phyloP scores from a whole-genome alignment of 164 flowering plant species.

The Vitis cinerea region DNA sequence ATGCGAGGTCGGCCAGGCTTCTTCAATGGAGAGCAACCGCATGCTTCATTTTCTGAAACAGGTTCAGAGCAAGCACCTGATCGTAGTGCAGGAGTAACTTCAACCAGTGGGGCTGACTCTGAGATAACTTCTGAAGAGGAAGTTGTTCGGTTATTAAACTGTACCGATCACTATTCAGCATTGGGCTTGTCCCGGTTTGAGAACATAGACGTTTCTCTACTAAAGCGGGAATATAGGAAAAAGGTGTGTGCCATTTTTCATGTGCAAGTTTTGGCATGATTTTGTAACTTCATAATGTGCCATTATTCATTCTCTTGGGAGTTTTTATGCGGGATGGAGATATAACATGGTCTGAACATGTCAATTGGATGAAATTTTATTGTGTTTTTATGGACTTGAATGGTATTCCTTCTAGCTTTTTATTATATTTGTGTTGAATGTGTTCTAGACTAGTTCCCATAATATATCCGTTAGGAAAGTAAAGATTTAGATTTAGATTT shows the following conservation, averaged over 20 bases:
- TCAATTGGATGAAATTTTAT: not conserved
- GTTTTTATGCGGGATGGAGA: not conserved
- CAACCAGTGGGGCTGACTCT: slow-evolving; percentile 82
- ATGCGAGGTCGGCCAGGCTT: slow-evolving; percentile 37
- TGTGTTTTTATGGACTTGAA: not conserved
- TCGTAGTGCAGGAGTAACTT: slow-evolving; percentile 68
- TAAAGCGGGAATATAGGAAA: slow-evolving; percentile 86
- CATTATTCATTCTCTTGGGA: not conserved
- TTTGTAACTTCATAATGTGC: not conserved
- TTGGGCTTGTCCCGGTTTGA: slow-evolving; percentile 76
- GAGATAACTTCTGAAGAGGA: slow-evolving; percentile 91
- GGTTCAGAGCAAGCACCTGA: slow-evolving; percentile 50
- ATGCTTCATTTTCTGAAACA: slow-evolving; percentile 44
- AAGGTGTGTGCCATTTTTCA: slow-evolving; percentile 48
- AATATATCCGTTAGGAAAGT: not conserved
- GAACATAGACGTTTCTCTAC: slow-evolving; percentile 61
- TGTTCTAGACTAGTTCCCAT: too few species aligned
- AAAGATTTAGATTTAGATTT: not conserved
- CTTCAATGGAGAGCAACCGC: slow-evolving; percentile 38
- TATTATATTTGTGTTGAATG: not conserved
- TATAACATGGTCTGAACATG: too few species aligned
- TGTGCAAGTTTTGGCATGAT: not conserved
- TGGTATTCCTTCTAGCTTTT: too few species aligned
- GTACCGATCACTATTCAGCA: slow-evolving; percentile 84
- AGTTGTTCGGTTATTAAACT: slow-evolving; percentile 78